A percentile compares a stretch with the other conserved stretches of the same genome.
These are phyloP conservation scores for Falciphora oryzae DNA, from an alignment of 2,329 filamentous ascomycete genomes.

Conservation along the genomic window DNA sequence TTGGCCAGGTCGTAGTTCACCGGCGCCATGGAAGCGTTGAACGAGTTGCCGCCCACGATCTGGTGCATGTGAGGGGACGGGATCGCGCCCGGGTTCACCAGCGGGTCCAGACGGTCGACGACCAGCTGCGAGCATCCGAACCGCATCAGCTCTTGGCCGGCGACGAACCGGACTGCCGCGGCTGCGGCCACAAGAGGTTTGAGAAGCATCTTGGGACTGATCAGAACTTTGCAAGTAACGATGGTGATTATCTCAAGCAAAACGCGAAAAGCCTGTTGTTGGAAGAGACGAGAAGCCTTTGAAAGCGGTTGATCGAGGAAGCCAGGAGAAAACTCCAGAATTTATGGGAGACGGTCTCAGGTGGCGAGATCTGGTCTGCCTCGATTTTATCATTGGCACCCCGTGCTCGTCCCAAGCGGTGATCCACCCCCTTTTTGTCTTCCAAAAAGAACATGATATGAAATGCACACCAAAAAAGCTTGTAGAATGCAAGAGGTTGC, in stretches of 20 bases:
- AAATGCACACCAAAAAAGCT: not conserved
- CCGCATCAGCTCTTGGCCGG: constrained; percentile 30
- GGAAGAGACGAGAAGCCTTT: too few species aligned
- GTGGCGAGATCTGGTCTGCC: too few species aligned
- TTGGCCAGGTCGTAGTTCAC: constrained; percentile 11
- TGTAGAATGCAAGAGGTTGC: not conserved
- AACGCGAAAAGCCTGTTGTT: too few species aligned
- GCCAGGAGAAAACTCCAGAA: not conserved
- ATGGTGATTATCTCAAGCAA: not conserved
- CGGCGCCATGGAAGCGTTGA: constrained; percentile 22
- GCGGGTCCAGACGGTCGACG: constrained; percentile 23
- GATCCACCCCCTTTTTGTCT: not conserved
- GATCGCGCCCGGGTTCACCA: constrained; percentile 15
- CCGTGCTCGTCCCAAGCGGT: not conserved
- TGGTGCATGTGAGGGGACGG: constrained; percentile 17
- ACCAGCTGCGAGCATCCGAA: constrained; percentile 30
- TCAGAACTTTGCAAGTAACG: constrained; percentile 28
- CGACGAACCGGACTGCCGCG: constrained; percentile 17
- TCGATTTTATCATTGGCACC: not conserved
- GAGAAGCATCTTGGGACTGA: constrained; percentile 18
- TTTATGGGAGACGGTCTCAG: not conserved
- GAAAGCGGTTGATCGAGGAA: not conserved
- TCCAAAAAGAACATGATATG: not conserved
- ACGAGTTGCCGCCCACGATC: constrained; percentile 21
- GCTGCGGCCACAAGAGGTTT: constrained; percentile 23